Conservation (phyloP, 495 filamentous ascomycete genomes). For the Penicillium desertorum region DNA sequence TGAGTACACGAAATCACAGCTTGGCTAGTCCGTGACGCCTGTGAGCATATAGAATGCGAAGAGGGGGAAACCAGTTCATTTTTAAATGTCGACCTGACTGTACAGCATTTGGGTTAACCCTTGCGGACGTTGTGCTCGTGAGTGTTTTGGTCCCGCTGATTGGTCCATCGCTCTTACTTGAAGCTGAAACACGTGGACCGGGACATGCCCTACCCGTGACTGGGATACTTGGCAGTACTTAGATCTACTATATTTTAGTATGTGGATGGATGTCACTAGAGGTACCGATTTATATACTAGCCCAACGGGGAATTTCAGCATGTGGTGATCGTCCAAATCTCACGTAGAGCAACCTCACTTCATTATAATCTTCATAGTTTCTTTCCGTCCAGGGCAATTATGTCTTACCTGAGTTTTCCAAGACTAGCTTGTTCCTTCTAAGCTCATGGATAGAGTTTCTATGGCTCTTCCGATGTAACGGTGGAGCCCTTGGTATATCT, state of each 20-base stretch:
- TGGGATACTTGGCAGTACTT: not conserved
- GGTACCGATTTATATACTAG: not conserved
- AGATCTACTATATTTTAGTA: not conserved
- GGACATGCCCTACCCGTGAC: not conserved
- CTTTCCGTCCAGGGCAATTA: too few relatives aligned
- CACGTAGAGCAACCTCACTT: too few relatives aligned
- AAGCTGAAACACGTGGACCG: slow-evolving; percentile 2
- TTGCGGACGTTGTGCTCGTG: not conserved
- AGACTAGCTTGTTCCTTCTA: too few relatives aligned
- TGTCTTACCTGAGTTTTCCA: too few relatives aligned
- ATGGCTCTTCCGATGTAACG: too few relatives aligned
- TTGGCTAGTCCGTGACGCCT: not conserved
- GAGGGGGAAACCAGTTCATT: slow-evolving; percentile 4
- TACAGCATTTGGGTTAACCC: not conserved
- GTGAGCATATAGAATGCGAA: not conserved
- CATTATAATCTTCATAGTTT: too few relatives aligned
- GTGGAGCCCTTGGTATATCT: too few relatives aligned
- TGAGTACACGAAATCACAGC: not conserved
- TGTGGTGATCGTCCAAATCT: too few relatives aligned
- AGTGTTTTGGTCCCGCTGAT: not conserved
- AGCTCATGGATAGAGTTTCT: too few relatives aligned
- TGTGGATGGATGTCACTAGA: not conserved
- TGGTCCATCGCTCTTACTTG: not conserved
- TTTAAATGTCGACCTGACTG: not conserved
- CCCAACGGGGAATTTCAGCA: not conserved